phyloP scores from a whole-genome alignment of 257 asterid genomes.

The Scutellaria minor region DNA sequence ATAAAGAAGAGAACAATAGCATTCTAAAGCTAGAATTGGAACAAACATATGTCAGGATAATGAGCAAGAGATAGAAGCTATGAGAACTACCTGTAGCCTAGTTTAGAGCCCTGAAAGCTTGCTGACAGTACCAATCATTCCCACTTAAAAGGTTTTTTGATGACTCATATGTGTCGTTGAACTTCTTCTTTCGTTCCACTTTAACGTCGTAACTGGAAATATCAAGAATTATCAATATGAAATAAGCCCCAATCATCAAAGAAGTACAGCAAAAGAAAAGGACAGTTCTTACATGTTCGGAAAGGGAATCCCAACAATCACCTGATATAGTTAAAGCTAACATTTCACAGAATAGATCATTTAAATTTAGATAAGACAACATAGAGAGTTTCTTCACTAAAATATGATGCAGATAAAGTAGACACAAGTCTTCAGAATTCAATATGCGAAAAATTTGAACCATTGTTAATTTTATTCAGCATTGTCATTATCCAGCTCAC shows the following conservation, averaged over 20 bases:
- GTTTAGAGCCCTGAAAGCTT: slow-evolving; percentile 97
- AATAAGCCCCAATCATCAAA: slow-evolving; percentile 27
- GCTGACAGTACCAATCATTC: slow-evolving; percentile 95
- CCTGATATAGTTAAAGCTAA: slow-evolving; percentile 71
- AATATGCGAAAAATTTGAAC: background rate
- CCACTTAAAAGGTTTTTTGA: slow-evolving; percentile 89
- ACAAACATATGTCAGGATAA: background rate
- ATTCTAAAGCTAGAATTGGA: slow-evolving; percentile 9
- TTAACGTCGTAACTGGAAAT: slow-evolving; percentile 70
- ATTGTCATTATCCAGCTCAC: slow-evolving; percentile 28
- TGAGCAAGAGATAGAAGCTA: background rate
- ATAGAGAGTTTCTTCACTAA: slow-evolving; percentile 17
- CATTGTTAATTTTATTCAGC: slow-evolving; percentile 23
- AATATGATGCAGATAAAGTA: slow-evolving; percentile 17
- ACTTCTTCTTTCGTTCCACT: slow-evolving; percentile 90
- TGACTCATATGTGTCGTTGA: slow-evolving; percentile 66
- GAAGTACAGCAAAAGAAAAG: slow-evolving; percentile 28
- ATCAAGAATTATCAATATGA: slow-evolving; percentile 34
- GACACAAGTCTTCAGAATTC: slow-evolving; percentile 16
- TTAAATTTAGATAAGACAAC: slow-evolving; percentile 13
- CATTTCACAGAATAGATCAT: slow-evolving; percentile 35
- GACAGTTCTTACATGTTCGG: slow-evolving; percentile 75
- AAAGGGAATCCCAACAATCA: slow-evolving; percentile 95
- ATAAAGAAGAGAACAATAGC: background rate
- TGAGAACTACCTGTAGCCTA: slow-evolving; percentile 82